Evolutionary conservation across 345 rosid genomes (phyloP).

Genomic region (Eucalyptus sp.): DNA sequence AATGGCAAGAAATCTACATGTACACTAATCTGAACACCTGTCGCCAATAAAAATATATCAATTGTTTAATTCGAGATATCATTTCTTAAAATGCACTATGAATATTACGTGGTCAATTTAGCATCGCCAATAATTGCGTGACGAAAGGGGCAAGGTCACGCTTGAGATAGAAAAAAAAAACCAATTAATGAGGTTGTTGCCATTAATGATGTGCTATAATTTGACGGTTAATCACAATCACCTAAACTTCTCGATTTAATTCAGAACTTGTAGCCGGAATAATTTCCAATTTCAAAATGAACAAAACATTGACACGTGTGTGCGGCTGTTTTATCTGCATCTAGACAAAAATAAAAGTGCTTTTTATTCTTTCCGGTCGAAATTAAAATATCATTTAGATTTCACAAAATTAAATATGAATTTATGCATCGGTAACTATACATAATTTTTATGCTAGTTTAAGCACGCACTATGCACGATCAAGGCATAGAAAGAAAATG

Average conservation of each 20-base stretch:
- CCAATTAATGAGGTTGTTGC: not conserved
- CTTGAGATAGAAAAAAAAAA: not conserved
- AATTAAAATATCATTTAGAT: not conserved
- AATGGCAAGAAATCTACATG: not conserved
- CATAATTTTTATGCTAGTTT: not conserved
- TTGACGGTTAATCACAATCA: not conserved
- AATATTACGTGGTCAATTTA: not conserved
- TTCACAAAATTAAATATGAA: not conserved
- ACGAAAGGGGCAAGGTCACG: not conserved
- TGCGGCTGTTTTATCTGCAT: rapidly evolving
- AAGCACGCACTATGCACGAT: not conserved
- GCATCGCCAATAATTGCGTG: rapidly evolving
- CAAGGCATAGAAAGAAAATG: not conserved
- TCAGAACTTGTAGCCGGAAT: rapidly evolving
- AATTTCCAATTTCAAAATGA: not conserved
- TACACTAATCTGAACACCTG: rapidly evolving
- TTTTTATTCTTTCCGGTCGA: rapidly evolving
- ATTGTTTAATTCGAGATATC: not conserved
- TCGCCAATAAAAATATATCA: not conserved
- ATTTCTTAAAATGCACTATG: not conserved
- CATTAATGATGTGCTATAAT: not conserved
- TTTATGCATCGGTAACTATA: not conserved
- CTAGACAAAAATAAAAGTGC: not conserved
- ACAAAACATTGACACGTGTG: rapidly evolving
- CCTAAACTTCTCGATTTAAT: not conserved